Evolutionary conservation across 106 monocot species (phyloP), one percentile per base, ranked within the genome.

Genomic region (Allium sativum): DNA sequence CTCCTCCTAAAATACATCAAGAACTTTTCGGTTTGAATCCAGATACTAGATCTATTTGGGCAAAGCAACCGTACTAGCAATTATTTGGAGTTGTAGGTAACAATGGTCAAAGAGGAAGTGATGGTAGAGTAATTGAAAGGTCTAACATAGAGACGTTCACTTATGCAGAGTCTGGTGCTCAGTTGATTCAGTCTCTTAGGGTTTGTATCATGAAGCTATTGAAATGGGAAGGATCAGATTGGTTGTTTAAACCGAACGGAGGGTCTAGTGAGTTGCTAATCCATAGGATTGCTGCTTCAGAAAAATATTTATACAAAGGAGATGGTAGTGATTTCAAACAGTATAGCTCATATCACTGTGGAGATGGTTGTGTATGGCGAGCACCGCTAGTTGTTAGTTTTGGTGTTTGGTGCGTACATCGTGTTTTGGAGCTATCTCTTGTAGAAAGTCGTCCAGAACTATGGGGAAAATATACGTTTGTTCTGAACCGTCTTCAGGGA

Each of bases 401-500:
- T 67, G 93, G 93, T 57, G 85, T 89, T 15, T 89, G 93, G 93
- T 94, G 93, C 68, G 72, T 94, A 56, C 82, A 73, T 11, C 79
- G 93, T 21, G 80, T 84, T 52, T 58, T 94, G 42, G 93, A 94
- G 62, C 62, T 94, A 10, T 89, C 85, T 47, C 74, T 89, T 44
- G 75, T 83, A 80, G 89, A 94, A 56, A 93, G 89, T 56, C 70
- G 93, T 41, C 93, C 93, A 31, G 93, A 94, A 71, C 69, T 94
- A 17, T 94, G 93, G 93, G 93, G 93, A 42, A 94, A 89, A 69
- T 89, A 89, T 57, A 94, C 93, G 20, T 94, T 78, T 68, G 93
- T 94, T 62, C 82, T 94, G 22, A 94, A 94, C 66, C 89, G 93
- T 10, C 86, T 94, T 76, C 93, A 89, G 93, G 93, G 89, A 70